Conservation (phyloP, 805 yeast genomes). For the Saccharomycopsis fibuligera region DNA sequence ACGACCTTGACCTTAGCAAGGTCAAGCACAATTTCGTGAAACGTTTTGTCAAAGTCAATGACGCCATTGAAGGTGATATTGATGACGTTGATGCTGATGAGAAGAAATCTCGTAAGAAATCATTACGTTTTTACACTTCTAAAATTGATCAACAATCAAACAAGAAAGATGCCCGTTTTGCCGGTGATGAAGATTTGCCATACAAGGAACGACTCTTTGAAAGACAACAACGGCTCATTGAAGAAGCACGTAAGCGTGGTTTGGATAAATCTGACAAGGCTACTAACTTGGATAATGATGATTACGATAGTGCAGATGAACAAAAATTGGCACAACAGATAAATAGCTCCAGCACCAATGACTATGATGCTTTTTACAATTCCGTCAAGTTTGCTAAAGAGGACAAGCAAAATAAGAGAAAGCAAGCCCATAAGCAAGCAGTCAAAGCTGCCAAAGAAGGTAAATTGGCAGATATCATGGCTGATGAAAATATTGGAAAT, state of each 20-base stretch:
- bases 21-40: conserved; percentile 36
- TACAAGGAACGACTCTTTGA: conserved; percentile 86
- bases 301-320: conserved; percentile 43
- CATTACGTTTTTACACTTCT: conserved; percentile 92
- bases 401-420: conserved; percentile 47
- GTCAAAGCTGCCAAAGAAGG: conserved; percentile 81
- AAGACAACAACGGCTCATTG: conserved; percentile 79
- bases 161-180: conserved; percentile 50
- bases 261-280: conserved; percentile 43
- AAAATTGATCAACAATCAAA: conserved; percentile 82
- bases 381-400: conserved; percentile 41
- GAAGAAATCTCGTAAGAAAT: conserved; percentile 68
- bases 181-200: conserved; percentile 89
- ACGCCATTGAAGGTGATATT: conserved; percentile 62
- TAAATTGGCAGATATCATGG: conserved; percentile 55
- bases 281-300: conserved; percentile 47
- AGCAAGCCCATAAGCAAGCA: conserved; percentile 62
- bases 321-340: conserved; percentile 34
- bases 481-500: conserved; percentile 51
- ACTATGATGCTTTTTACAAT: conserved; percentile 51
- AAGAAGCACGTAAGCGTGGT: conserved; percentile 87
- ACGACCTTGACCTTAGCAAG: conserved; percentile 37
- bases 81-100: conserved; percentile 86
- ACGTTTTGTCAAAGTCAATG: conserved; percentile 31
- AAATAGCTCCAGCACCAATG: no score